These are phyloP conservation scores for Ottelia alismoides DNA, from an alignment of 106 monocot species.

Conservation along the genomic window DNA sequence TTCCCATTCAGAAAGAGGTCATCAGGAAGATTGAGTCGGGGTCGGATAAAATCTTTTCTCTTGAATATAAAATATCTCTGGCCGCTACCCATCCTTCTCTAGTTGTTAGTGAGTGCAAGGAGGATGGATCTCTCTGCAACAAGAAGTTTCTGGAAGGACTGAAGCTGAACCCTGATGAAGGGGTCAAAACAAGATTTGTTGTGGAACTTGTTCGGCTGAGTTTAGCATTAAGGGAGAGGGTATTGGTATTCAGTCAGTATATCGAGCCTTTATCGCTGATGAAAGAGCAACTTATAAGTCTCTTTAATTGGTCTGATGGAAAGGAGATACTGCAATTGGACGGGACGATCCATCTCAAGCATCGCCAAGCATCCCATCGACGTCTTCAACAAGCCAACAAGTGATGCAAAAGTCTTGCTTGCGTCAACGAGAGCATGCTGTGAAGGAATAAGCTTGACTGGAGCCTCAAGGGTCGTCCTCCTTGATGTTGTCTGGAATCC, in stretches of 20 bases:
- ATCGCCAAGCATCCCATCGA: conserved; percentile 34
- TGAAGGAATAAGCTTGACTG: conserved; percentile 67
- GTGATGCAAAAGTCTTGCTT: conserved; percentile 50
- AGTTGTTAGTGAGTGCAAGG: conserved; percentile 17
- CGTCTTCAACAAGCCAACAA: conserved; percentile 36
- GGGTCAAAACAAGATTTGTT: conserved; percentile 71
- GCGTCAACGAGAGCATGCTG: conserved; percentile 67
- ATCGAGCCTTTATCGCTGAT: conserved; percentile 47
- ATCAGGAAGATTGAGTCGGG: conserved; percentile 12
- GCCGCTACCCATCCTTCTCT: conserved; percentile 40
- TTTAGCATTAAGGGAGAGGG: conserved; percentile 35
- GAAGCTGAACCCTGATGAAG: conserved; percentile 29
- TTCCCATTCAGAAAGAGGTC: conserved; percentile 26
- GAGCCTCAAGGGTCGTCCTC: conserved; percentile 69
- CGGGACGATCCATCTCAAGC: conserved; percentile 20
- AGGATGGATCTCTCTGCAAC: conserved; percentile 18
- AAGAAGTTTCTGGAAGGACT: conserved; percentile 7
- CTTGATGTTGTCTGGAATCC: conserved; percentile 87
- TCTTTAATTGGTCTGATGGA: conserved; percentile 46
- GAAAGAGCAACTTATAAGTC: conserved; percentile 26
- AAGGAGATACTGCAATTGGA: conserved; percentile 43
- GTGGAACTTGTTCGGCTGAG: conserved; percentile 42
- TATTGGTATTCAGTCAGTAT: conserved; percentile 64
- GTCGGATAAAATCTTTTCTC: conserved; percentile 7
- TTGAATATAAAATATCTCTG: conserved; percentile 29